Evolutionary conservation across 441 rosid species (phyloP).

Genomic region (Syzygium syzygioides): DNA sequence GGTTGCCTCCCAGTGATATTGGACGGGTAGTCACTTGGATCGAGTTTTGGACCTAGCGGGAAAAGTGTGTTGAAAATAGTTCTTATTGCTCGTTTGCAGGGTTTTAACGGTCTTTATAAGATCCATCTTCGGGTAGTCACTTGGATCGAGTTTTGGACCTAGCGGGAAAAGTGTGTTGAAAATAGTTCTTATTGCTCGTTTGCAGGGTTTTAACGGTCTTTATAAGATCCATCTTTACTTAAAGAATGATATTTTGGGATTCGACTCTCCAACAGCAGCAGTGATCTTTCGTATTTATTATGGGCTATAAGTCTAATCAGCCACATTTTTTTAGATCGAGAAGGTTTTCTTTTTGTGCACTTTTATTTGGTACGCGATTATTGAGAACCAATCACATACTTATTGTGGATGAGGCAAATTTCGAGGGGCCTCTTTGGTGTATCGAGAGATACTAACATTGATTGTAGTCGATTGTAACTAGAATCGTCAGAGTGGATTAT

Average conservation of each 20-base stretch:
- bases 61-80: background rate
- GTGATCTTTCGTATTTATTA: background rate
- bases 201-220: background rate
- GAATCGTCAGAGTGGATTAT: too few relatives aligned
- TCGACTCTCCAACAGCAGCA: background rate
- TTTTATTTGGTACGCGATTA: background rate
- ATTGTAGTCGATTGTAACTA: rapidly evolving
- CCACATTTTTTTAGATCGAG: background rate
- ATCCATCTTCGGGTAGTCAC: background rate
- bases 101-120: background rate
- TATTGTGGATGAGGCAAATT: background rate
- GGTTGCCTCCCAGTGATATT: background rate
- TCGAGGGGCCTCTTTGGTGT: background rate
- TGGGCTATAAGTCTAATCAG: background rate
- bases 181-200: background rate
- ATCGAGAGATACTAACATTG: rapidly evolving
- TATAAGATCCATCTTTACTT: background rate
- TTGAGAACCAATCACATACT: background rate
- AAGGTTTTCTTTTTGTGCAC: background rate
- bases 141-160: background rate
- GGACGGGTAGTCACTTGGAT: background rate
- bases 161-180: background rate
- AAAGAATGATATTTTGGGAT: background rate
- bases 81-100: background rate
- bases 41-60: background rate